Evolutionary conservation across 352 stramenopile genomes (phyloP).

Genomic region (Phytophthora kernoviae): DNA sequence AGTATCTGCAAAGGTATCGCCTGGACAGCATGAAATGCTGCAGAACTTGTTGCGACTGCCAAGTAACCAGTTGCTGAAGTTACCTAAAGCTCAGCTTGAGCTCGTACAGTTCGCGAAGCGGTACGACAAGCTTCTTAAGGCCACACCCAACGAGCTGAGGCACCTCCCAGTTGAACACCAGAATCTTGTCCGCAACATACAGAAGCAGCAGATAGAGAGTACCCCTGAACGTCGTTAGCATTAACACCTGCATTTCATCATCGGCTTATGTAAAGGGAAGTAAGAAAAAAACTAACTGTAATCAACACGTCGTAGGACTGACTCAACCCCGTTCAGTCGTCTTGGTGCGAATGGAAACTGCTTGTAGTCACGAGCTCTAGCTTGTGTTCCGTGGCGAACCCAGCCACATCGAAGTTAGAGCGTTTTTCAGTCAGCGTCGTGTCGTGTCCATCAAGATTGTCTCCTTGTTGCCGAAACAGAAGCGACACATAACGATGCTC

Average conservation of each 20-base stretch:
- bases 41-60: slow-evolving; percentile 44
- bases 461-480: slow-evolving; percentile 44
- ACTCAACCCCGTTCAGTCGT: slow-evolving; percentile 11
- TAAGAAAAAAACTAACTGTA: slow-evolving; percentile 1
- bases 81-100: slow-evolving; percentile 44
- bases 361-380: slow-evolving; percentile 36
- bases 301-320: not conserved
- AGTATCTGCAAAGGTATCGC: slow-evolving; percentile 26
- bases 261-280: slow-evolving; percentile 14
- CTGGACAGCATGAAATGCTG: slow-evolving; percentile 45
- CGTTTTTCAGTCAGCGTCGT: slow-evolving; percentile 35
- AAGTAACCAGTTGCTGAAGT: slow-evolving; percentile 36
- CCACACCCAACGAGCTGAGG: slow-evolving; percentile 37
- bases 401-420: slow-evolving; percentile 53
- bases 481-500: slow-evolving; percentile 63
- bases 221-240: slow-evolving; percentile 10
- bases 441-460: slow-evolving; percentile 12
- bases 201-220: slow-evolving; percentile 16
- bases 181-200: slow-evolving; percentile 44
- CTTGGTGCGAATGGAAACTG: slow-evolving; percentile 54
- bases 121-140: slow-evolving; percentile 45
- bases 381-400: slow-evolving; percentile 36
- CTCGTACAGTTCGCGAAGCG: slow-evolving; percentile 62
- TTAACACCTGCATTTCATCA: slow-evolving; percentile 1
- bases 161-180: slow-evolving; percentile 44